Evolutionary conservation across 805 yeast genomes (phyloP).

Genomic region (Pichia cephalocereana): DNA sequence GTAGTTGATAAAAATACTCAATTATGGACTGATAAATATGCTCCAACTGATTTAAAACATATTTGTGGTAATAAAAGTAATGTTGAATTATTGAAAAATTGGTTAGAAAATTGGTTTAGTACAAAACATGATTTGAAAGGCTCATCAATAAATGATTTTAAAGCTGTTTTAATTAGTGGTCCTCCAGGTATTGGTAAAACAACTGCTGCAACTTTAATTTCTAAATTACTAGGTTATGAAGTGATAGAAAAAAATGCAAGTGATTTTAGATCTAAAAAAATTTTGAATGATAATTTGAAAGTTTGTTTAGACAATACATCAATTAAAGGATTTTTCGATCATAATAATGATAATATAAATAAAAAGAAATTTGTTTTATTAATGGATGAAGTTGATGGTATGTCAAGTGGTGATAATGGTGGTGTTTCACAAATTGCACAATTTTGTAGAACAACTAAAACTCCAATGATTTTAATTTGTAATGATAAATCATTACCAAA

Average conservation of each 20-base stretch:
- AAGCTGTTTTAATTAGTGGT: slow-evolving; percentile 82
- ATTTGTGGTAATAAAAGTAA: slow-evolving; percentile 87
- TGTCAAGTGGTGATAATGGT: slow-evolving; percentile 98
- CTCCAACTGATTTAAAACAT: slow-evolving; percentile 67
- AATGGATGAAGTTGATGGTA: slow-evolving; percentile 99
- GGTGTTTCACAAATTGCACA: slow-evolving; percentile 94
- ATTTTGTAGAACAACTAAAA: slow-evolving; percentile 73
- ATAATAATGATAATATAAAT: slow-evolving; percentile 9
- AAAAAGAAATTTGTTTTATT: slow-evolving; percentile 64
- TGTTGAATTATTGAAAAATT: slow-evolving; percentile 52
- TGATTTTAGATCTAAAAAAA: slow-evolving; percentile 80
- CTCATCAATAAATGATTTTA: slow-evolving; percentile 58
- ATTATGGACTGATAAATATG: slow-evolving; percentile 90
- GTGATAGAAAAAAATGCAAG: slow-evolving; percentile 74
- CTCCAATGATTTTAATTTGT: slow-evolving; percentile 89
- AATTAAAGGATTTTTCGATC: slow-evolving; percentile 63
- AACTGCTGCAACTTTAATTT: slow-evolving; percentile 70
- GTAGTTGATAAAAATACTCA: slow-evolving; percentile 27
- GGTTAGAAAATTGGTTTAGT: slow-evolving; percentile 74
- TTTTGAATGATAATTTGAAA: slow-evolving; percentile 60
- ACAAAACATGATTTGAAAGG: slow-evolving; percentile 39
- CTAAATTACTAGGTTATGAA: slow-evolving; percentile 61
- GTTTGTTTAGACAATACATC: slow-evolving; percentile 75
- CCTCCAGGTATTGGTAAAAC: slow-evolving; percentile 87
- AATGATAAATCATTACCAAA: slow-evolving; percentile 89